Conservation (phyloP, 306 rosid genomes). For the Inga leiocalycina region DNA sequence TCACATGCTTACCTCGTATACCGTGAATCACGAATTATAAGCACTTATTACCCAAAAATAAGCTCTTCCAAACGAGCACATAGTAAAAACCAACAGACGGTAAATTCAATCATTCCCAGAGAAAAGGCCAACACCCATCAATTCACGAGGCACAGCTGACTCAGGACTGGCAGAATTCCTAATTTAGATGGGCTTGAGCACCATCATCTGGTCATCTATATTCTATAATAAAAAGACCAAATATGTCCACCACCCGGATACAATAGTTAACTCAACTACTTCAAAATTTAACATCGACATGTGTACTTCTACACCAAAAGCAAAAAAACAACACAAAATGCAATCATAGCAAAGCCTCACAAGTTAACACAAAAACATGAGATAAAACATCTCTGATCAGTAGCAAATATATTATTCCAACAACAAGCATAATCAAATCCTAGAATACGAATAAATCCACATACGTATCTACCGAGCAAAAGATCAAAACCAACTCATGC, state of each 20-base stretch:
- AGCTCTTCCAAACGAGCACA: too few species aligned
- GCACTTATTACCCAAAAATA: too few species aligned
- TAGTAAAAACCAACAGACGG: neutral
- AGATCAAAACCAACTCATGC: constrained; percentile 36
- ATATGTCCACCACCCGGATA: neutral
- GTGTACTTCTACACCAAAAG: neutral
- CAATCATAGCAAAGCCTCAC: constrained; percentile 9
- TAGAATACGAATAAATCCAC: constrained; percentile 28
- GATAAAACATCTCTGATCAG: constrained; percentile 16
- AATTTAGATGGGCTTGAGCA: neutral
- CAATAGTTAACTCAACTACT: neutral
- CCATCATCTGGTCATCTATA: too few species aligned
- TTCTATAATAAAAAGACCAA: neutral
- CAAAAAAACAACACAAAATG: neutral
- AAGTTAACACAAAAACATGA: constrained; percentile 4
- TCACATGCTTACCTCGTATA: too few species aligned
- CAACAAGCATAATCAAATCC: constrained; percentile 32
- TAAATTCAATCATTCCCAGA: neutral
- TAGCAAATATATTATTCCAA: constrained; percentile 36
- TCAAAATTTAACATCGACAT: neutral
- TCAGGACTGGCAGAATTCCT: neutral
- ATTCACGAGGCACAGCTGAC: neutral
- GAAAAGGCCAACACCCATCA: neutral
- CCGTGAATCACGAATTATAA: too few species aligned
- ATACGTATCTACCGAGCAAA: constrained; percentile 29